Evolutionary conservation across 192 early-diverging fungal species (phyloP).

Genomic region (Diversispora eburnea): DNA sequence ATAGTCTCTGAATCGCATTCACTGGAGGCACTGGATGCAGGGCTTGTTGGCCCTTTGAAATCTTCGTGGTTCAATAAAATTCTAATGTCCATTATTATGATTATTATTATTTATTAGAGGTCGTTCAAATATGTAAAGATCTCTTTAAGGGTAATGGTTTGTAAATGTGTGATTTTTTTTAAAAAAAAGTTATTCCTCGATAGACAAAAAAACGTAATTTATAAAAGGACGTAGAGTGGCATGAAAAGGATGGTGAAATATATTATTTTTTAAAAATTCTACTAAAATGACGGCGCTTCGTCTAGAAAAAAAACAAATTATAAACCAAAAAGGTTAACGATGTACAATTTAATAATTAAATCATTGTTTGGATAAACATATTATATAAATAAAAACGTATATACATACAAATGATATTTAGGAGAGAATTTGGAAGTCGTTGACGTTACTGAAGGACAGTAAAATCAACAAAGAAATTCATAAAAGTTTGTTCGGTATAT

Average conservation of each 20-base stretch:
- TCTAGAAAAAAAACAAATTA: too few relatives aligned
- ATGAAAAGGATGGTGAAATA: too few relatives aligned
- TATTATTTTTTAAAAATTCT: too few relatives aligned
- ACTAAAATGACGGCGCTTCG: too few relatives aligned
- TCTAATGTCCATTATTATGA: background rate
- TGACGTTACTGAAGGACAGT: constrained; percentile 19
- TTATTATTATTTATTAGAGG: background rate
- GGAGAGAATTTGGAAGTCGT: constrained; percentile 5
- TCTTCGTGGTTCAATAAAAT: constrained; percentile 8
- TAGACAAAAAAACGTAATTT: too few relatives aligned
- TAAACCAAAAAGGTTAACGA: too few relatives aligned
- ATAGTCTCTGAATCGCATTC: constrained; percentile 11
- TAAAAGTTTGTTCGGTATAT: background rate
- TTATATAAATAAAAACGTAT: background rate
- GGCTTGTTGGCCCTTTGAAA: background rate
- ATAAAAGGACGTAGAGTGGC: too few relatives aligned
- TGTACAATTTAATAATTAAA: too few relatives aligned
- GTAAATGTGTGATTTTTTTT: too few relatives aligned
- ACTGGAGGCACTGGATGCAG: background rate
- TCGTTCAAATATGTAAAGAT: background rate
- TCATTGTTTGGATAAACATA: background rate
- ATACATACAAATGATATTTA: background rate
- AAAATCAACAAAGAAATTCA: constrained; percentile 4
- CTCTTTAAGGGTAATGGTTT: background rate
- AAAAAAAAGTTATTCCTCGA: too few relatives aligned